These are phyloP conservation scores for Mrakia hoshinonis DNA, from an alignment of 768 basidiomycete species.

Conservation along the genomic window DNA sequence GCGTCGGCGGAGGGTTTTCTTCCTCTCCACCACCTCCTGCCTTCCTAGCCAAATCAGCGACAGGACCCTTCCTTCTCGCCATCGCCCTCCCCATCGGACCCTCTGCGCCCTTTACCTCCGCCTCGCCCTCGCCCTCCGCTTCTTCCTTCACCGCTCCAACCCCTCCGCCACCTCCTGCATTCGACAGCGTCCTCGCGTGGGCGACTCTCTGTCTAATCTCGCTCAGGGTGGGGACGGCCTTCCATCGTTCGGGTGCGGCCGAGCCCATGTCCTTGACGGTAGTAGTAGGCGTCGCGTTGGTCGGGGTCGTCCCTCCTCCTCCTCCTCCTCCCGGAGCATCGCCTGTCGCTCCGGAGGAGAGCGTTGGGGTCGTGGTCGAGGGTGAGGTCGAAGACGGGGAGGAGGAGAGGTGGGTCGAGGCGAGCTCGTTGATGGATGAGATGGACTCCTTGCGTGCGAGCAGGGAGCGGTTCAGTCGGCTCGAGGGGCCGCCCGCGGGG, in stretches of 20 bases:
- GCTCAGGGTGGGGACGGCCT: background rate
- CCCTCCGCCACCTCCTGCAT: background rate
- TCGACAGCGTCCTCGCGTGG: background rate
- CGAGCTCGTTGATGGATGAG: background rate
- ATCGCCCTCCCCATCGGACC: background rate
- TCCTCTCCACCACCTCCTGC: background rate
- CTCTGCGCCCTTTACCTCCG: background rate
- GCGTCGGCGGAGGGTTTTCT: background rate
- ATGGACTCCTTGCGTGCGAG: constrained; percentile 5
- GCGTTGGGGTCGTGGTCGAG: background rate
- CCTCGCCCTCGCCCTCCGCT: background rate
- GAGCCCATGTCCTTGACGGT: background rate
- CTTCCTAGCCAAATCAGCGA: background rate
- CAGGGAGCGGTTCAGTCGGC: background rate
- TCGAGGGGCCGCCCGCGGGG: background rate
- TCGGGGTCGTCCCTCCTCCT: background rate
- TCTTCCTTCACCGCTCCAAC: background rate
- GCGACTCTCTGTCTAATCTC: background rate
- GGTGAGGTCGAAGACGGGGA: background rate
- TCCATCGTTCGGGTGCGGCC: background rate
- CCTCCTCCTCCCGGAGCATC: background rate
- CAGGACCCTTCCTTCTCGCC: background rate
- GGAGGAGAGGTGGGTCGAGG: background rate
- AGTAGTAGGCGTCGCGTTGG: too few relatives aligned
- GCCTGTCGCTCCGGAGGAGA: too few relatives aligned